A percentile compares a stretch with the other conserved stretches of the same genome.
These are phyloP conservation scores for Kodamaea derodonti DNA, from an alignment of 1,139 yeast genomes.

Conservation along the genomic window DNA sequence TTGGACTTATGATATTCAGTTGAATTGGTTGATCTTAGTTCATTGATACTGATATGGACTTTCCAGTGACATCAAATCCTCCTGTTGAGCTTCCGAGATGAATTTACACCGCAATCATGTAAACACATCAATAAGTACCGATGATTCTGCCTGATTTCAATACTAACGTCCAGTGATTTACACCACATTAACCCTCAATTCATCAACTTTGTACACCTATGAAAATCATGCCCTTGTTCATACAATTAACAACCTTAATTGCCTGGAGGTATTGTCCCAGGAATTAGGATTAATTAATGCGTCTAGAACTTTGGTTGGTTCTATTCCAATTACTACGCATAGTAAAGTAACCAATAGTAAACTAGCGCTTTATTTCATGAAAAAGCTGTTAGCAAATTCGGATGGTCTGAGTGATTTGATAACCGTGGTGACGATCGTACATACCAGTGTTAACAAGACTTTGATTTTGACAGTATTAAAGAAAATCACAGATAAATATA, in stretches of 20 bases:
- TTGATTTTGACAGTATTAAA: conserved; percentile 46
- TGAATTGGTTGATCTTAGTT: no score
- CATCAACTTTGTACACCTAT: conserved; percentile 54
- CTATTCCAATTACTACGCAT: conserved; percentile 33
- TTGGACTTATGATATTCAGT: no score
- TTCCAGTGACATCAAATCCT: no score
- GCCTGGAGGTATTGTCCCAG: conserved; percentile 52
- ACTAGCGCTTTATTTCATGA: conserved; percentile 47
- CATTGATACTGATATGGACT: no score
- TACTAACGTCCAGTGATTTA: conserved; percentile 31
- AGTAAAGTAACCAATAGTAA: conserved; percentile 28
- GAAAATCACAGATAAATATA: conserved; percentile 47
- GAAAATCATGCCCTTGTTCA: conserved; percentile 44
- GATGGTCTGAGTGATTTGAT: conserved; percentile 50
- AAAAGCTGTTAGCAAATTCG: conserved; percentile 35
- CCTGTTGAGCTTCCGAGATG: no score
- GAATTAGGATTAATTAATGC: conserved; percentile 53
- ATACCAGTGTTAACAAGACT: conserved; percentile 40
- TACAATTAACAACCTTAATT: conserved; percentile 39
- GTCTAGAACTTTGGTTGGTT: conserved; percentile 42
- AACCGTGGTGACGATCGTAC: conserved; percentile 47
- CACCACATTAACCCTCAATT: conserved; percentile 48
- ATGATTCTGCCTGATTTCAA: no score
- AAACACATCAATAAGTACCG: no score
- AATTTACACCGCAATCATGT: no score